Evolutionary conservation across 345 rosid species (phyloP), one percentile per base, ranked within the genome.

Genomic region (Sisymbrium irio): DNA sequence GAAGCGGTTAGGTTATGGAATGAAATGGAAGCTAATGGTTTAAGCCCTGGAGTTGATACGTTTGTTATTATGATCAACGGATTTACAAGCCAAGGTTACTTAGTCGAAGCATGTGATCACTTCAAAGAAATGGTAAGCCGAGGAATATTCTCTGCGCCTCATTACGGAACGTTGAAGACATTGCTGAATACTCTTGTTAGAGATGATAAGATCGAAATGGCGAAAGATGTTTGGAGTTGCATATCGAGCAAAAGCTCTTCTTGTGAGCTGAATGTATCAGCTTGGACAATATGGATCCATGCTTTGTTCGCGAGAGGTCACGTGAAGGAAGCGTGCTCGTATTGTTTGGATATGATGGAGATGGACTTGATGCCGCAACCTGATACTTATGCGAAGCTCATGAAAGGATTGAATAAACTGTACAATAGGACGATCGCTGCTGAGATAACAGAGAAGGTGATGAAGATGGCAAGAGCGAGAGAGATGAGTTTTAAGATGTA

Each of bases 271-370:
- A 94, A 91, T 77, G 84, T 86, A 78, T 83, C 73, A 77, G 91
- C 96, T 12, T 94, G 98, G 97, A 94, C 97, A 37, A 91, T 94
- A 63, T 94, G 98, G 98, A 88, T 94, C 68, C 98, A 94, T 58
- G 87, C 91, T 14, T 78, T 94, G 73, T 85, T 84, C 63, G 82
- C 93, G 18, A 88, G 63, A 45, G 90, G 96, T 47, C 84, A 88
- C 57, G 96, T 91, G 73, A 94, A 94, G 80, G 97, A 88, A 71
- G 98, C 98, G 7, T 91, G 98, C 75, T 85, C 84, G 0, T 91
- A 87, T 82, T 91, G 97, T 78, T 41, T 91, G 77, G 95, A 89
- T 47, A 94, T 94, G 98, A 84, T 91, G 97, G 95, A 89, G 28
- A 82, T 85, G 50, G 92, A 88, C 27, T 40, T 89, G 53, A 91